Evolutionary conservation across 192 early-diverging fungal genomes (phyloP).

Genomic region (Phycomyces blakesleeanus): DNA sequence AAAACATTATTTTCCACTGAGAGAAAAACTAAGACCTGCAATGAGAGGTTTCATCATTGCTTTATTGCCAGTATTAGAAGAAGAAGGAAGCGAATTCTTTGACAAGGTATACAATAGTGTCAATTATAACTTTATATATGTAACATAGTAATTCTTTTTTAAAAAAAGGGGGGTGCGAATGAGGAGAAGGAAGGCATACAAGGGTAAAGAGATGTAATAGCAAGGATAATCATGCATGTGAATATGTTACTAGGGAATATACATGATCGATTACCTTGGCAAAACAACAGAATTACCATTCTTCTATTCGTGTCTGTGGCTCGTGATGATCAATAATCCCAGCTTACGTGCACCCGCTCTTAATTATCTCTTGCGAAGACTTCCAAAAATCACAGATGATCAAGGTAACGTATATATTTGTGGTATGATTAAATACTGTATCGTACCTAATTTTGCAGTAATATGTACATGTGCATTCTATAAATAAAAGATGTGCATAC

Average conservation of each 20-base stretch:
- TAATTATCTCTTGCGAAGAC: slow-evolving; percentile 71
- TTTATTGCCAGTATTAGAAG: slow-evolving; percentile 81
- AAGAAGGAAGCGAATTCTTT: slow-evolving; percentile 83
- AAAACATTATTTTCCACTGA: slow-evolving; percentile 72
- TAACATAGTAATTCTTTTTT: too few species aligned
- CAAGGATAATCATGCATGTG: not conserved
- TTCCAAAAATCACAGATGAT: slow-evolving; percentile 62
- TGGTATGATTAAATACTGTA: too few species aligned
- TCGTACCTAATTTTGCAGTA: too few species aligned
- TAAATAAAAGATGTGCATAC: not conserved
- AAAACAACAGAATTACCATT: slow-evolving; percentile 67
- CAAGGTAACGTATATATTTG: too few species aligned
- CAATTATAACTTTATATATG: too few species aligned
- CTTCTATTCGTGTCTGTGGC: slow-evolving; percentile 83
- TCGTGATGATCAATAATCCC: slow-evolving; percentile 67
- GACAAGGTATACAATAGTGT: slow-evolving; percentile 67
- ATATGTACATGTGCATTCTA: too few species aligned
- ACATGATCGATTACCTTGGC: slow-evolving; percentile 62
- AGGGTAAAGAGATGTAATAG: not conserved
- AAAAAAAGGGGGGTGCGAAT: too few species aligned
- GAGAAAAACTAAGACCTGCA: slow-evolving; percentile 62
- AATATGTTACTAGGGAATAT: slow-evolving; percentile 34
- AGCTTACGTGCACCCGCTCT: slow-evolving; percentile 68
- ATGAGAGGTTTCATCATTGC: slow-evolving; percentile 79
- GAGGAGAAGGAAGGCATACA: not conserved